Percentiles rank a stretch among this genome's conserved stretches.
phyloP scores from a whole-genome alignment of 441 rosid genomes.

The Omphalea diandra region DNA sequence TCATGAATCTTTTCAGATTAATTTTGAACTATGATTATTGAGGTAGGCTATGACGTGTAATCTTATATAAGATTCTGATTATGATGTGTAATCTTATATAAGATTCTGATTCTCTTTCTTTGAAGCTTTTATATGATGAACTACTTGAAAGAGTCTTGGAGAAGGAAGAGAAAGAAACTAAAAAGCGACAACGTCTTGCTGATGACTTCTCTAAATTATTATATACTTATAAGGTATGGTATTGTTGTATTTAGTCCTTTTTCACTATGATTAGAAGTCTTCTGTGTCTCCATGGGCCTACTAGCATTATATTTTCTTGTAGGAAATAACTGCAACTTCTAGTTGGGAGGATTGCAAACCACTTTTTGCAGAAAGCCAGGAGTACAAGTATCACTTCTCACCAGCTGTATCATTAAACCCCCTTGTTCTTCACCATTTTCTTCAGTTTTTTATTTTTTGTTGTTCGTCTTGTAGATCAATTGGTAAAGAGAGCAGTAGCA shows the following conservation, averaged over 20 bases:
- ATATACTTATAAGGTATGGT: constrained; percentile 62
- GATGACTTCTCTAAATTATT: constrained; percentile 79
- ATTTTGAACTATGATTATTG: neutral
- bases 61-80: constrained; percentile 6
- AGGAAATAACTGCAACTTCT: constrained; percentile 82
- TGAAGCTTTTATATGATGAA: constrained; percentile 86
- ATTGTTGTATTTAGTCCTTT: neutral
- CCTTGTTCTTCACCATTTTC: neutral
- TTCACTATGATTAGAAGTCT: neutral
- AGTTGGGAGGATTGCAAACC: constrained; percentile 76
- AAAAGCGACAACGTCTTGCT: constrained; percentile 80
- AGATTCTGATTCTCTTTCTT: constrained; percentile 13
- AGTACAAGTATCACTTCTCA: constrained; percentile 51
- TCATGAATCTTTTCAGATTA: neutral
- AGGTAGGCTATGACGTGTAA: neutral
- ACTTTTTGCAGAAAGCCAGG: constrained; percentile 80
- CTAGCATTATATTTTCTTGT: constrained; percentile 25
- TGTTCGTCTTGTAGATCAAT: constrained; percentile 52
- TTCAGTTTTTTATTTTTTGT: constrained; percentile 3
- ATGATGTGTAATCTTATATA: neutral
- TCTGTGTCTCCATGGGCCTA: neutral
- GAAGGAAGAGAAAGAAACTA: constrained; percentile 96
- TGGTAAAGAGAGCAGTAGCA: constrained; percentile 65
- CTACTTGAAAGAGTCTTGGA: constrained; percentile 82
- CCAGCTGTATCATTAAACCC: neutral